Evolutionary conservation across 331 rosid genomes (phyloP).

Genomic region (Prunus yedoensis): DNA sequence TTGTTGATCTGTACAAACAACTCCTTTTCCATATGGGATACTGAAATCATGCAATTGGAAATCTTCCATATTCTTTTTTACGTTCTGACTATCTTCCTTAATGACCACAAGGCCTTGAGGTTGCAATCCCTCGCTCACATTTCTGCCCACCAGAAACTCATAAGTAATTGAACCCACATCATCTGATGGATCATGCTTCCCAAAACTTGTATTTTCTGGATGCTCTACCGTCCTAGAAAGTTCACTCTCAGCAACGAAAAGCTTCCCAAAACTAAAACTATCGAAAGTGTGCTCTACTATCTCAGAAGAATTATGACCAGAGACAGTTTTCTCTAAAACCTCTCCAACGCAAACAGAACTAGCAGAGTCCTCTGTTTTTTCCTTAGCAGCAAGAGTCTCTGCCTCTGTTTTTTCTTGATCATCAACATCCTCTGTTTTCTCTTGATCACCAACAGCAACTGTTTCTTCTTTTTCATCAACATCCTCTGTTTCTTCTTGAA

Average conservation of each 20-base stretch:
- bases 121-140: slow-evolving; percentile 13
- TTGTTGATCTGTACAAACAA: background rate
- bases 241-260: background rate
- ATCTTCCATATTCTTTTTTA: background rate
- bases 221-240: background rate
- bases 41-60: slow-evolving; percentile 3
- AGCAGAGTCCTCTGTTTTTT: slow-evolving; percentile 4
- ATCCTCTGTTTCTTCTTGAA: background rate
- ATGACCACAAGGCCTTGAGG: slow-evolving; percentile 10
- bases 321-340: slow-evolving; percentile 2
- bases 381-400: slow-evolving; percentile 12
- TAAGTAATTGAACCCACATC: slow-evolving; percentile 12
- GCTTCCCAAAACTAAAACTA: background rate
- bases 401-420: slow-evolving; percentile 10
- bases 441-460: background rate
- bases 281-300: background rate
- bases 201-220: slow-evolving; percentile 8
- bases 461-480: slow-evolving; percentile 9
- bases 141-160: slow-evolving; percentile 34
- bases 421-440: slow-evolving; percentile 14
- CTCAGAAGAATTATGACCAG: background rate
- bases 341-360: background rate
- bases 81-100: background rate
- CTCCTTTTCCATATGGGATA: background rate
- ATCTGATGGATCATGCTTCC: slow-evolving; percentile 12